Evolutionary conservation across 2,329 filamentous ascomycete species (phyloP).

Genomic region (Pseudogymnoascus sp.): DNA sequence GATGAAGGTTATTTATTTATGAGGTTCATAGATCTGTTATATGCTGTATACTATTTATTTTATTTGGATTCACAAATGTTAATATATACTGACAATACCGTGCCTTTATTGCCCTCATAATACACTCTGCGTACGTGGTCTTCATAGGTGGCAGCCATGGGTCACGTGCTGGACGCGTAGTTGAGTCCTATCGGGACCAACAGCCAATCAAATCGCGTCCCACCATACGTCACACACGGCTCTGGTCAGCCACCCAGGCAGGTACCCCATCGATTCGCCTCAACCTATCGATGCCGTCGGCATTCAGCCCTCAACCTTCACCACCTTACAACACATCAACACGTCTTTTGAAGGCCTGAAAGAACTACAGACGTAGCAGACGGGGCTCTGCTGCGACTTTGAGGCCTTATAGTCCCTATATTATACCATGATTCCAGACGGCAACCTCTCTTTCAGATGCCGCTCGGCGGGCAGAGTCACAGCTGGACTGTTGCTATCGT

Average conservation of each 20-base stretch:
- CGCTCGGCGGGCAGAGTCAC: slow-evolving; percentile 58
- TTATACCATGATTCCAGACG: slow-evolving; percentile 18
- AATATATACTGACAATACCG: background rate
- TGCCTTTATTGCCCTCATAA: background rate
- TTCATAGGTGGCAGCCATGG: background rate
- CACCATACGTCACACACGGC: background rate
- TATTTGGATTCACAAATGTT: background rate
- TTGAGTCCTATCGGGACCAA: background rate
- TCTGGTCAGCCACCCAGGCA: slow-evolving; percentile 11
- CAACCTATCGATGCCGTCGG: slow-evolving; percentile 3
- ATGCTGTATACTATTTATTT: background rate
- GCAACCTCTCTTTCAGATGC: slow-evolving; percentile 33
- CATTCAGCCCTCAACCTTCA: slow-evolving; percentile 6
- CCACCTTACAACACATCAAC: background rate
- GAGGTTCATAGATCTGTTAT: background rate
- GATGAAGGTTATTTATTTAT: background rate
- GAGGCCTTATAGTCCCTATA: background rate
- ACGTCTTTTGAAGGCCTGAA: background rate
- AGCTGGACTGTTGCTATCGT: slow-evolving; percentile 56
- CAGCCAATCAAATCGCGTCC: background rate
- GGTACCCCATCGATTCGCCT: slow-evolving; percentile 12
- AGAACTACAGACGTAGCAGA: slow-evolving; percentile 1
- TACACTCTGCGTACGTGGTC: background rate
- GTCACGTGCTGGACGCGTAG: background rate
- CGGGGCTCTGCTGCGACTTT: slow-evolving; percentile 2